Evolutionary conservation across 2,329 filamentous ascomycete genomes (phyloP), one percentile per base, ranked within the genome.

Genomic region (Fusarium avenaceum): DNA sequence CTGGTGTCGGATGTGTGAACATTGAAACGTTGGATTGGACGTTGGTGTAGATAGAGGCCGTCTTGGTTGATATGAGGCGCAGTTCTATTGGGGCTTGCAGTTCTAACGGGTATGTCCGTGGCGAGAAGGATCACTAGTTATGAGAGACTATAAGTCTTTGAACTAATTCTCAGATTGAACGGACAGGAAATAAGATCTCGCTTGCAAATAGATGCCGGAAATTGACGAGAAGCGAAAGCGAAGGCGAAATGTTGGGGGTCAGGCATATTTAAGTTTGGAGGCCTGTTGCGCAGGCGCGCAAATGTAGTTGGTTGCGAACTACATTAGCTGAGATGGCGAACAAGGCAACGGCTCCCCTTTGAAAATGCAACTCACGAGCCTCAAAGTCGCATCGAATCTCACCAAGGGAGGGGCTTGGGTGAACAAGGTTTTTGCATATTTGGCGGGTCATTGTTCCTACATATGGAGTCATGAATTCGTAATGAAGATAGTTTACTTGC

Each of bases 221-320:
- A 51, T 59, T 57, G 32, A 24, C 17, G 39, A 24, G 39, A 54
- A 39, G 32, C 49, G 30, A 51, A 54, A 32, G 32, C 49, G 22
- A 51, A 62, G 38, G 47, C 24, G 35, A 47, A 24, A 28, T 42
- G 22, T 20, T 32, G 42, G 60, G 60, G 61, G 39, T n/a, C n/a
- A 42, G 43, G 33, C 45, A 17, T 50, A 47, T 45, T 64, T 64
- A 57, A 58, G 20, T 30, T 19, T 24, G 59, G 52, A 48, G 46
- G 60, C 59, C 59, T 63, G 19, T 42, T 52, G 52, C 59, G 52
- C 52, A 47, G 19, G 20, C 15, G 61, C 60, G 61, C 61, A 46
- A 14, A 39, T 65, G 26, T 8, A 35, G 32, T 48, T 64, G 60
- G 51, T 46, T 64, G 61, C 61, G 61, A 65, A 64, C 60, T 42